Base-by-base conservation (phyloP, 2,329 filamentous ascomycete genomes). In the Alternaria dauci region DNA sequence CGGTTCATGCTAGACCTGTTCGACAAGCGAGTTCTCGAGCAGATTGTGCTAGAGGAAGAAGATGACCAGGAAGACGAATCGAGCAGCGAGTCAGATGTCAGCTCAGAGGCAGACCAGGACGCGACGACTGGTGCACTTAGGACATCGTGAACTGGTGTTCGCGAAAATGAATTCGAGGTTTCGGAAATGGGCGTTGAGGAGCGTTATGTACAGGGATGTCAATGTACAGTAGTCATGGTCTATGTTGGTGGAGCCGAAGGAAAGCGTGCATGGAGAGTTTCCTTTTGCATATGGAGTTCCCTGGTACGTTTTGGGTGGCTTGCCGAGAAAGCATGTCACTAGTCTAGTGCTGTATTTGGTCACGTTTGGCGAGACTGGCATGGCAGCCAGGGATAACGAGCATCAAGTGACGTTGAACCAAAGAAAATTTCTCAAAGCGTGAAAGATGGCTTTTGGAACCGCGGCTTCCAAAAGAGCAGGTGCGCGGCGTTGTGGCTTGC, bases 1-100 rank as follows among this genome's bases (percentile, higher is more conserved):
- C 89, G 94, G 46, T 94, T 97, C 80, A 91, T 97, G 36, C 89
- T 98, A 61, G 95, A 98, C 75, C 81, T 99, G 23, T 99, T 99
- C 72, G 94, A 98, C 73, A 95, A 94, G 79, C 89, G 87, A 60
- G 92, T 98, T 43, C 85, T 98, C 79, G 85, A 93, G 65, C 87
- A 88, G 66, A 91, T 97, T 61, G 91, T 99, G 12, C 89, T 96
- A 59, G 89, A 91, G 52, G 90, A 92, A 70, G 90, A 91, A 20
- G 81, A 81, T 9, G 77, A 56, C 25, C 18, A 73, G 16, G 66
- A 73, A 18, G 77, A 75, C 8, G 70, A 76, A 8, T 73, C 74
- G 8, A 75, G 73, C 36, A 80, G 69, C 11, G 76, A 76, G 23
- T 75, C 72, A 14, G 71, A 69, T 1, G 75, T 74, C 1, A 77